Evolutionary conservation across 179 eudicot species (phyloP), one percentile per base, ranked within the genome.

Genomic region (Kewa caespitosa): DNA sequence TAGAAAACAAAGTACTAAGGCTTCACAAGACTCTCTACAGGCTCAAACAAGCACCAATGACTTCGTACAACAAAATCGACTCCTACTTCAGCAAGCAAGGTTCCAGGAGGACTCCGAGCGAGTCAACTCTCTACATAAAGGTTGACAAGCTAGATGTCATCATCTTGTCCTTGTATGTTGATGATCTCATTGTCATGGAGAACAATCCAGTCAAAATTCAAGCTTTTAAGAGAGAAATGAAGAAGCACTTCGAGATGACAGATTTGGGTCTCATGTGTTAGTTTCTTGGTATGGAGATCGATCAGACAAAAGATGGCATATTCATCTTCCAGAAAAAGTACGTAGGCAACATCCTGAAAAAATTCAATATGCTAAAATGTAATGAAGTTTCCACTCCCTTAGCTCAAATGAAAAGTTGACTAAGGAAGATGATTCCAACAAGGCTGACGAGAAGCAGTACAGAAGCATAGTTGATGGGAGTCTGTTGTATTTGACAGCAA

Each of bases 401-500:
- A 18, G 73, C 27, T 22, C 55, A 27, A 73, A 72, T 46, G 73
- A 76, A 11, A 72, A 66, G 34, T 20, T 72, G 10, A 33, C 2
- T 4, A 76, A 76, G 41, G 36, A 76, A 8, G 80, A 76, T 62
- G 64, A 8, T 9, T 66, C 74, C 2, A 8, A 23, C 2, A 17
- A 34, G 11, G 59, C 14, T n/a, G 67, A 69, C 1, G n/a, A n/a
- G 60, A 34, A 6, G 27, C 30, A 31, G 0, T 38, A 71, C 25
- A n/a, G 54, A 72, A 66, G 30, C 20, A 76, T 5, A n/a, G n/a
- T n/a, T n/a, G 46, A 64, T 32, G 73, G 74, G 5, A 76, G 74
- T 48, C 43, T 81, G 31, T 46, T 76, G 8, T 80, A 76, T 25
- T 41, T 76, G 8, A 80, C 69, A 0, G 31, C 69, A 5, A 80